A percentile compares a stretch with the other conserved stretches of the same genome.
Conservation (phyloP, 495 filamentous ascomycete genomes). For the Penicillium egyptiacum region DNA sequence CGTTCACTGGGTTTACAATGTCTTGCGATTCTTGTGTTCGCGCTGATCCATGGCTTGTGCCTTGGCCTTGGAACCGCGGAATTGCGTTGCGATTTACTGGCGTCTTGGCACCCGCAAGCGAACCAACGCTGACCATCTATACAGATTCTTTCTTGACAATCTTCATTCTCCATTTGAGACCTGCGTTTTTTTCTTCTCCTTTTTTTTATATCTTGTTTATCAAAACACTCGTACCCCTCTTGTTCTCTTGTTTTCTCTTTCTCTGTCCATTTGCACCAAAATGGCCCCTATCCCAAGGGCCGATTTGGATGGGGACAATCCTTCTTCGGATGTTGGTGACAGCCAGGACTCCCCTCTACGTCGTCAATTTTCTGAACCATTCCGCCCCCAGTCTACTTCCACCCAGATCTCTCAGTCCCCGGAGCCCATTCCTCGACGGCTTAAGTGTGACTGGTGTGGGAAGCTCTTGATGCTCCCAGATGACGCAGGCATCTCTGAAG, state of each 20-base stretch:
- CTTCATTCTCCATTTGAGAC: constrained; percentile 13
- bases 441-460: constrained; percentile 44
- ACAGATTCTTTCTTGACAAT: constrained; percentile 27
- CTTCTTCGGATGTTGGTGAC: constrained; percentile 41
- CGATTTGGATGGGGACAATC: constrained; percentile 42
- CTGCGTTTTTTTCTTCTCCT: constrained; percentile 10
- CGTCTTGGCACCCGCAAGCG: constrained; percentile 48
- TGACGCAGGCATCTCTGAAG: constrained; percentile 27
- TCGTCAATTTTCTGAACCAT: constrained; percentile 48
- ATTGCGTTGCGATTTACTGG: constrained; percentile 36
- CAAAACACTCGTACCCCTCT: constrained; percentile 1
- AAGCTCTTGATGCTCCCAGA: constrained; percentile 33
- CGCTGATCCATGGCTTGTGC: background rate
- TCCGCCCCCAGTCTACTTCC: constrained; percentile 39
- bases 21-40: constrained; percentile 1
- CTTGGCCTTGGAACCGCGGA: constrained; percentile 17
- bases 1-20: background rate
- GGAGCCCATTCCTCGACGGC: constrained; percentile 23
- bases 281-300: constrained; percentile 42
- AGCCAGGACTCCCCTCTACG: constrained; percentile 45
- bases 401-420: constrained; percentile 41
- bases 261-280: background rate
- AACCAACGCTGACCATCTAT: constrained; percentile 42
- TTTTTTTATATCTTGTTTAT: constrained; percentile 9
- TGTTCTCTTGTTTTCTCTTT: constrained; percentile 3